Evolutionary conservation across 2,329 filamentous ascomycete genomes (phyloP).

Genomic region (Ophiocordyceps camponoti-rufipedis): DNA sequence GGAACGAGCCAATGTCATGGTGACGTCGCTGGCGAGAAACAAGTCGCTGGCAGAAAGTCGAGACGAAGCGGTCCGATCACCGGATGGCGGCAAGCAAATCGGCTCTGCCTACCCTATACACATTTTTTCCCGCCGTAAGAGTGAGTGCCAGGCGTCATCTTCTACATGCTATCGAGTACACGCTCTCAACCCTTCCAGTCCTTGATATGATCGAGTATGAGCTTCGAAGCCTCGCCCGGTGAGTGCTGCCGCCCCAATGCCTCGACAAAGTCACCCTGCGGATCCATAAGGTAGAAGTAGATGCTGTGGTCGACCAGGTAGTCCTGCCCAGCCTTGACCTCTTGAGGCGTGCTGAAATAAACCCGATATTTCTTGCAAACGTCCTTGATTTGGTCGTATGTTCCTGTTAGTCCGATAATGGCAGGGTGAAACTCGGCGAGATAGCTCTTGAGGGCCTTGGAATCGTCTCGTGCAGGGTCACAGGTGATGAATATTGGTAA

Average conservation of each 20-base stretch:
- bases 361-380: conserved; percentile 93
- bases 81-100: no score
- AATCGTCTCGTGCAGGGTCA: conserved; percentile 81
- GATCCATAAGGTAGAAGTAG: conserved; percentile 99
- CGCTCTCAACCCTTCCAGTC: conserved; percentile 20
- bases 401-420: conserved; percentile 79
- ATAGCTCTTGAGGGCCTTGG: conserved; percentile 69
- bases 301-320: conserved; percentile 98
- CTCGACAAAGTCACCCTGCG: conserved; percentile 95
- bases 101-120: no score
- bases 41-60: not conserved
- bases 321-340: conserved; percentile 84
- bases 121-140: no score
- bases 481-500: conserved; percentile 86
- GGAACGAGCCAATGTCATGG: not conserved
- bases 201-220: conserved; percentile 75
- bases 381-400: conserved; percentile 82
- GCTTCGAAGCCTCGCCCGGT: conserved; percentile 62
- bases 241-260: conserved; percentile 90
- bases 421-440: conserved; percentile 76
- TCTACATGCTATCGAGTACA: not conserved
- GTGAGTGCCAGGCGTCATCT: no score
- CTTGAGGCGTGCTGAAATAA: conserved; percentile 84
- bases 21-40: not conserved
- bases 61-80: no score